Evolutionary conservation across 192 early-diverging fungal genomes (phyloP).

Genomic region (Rhizophagus sp.): DNA sequence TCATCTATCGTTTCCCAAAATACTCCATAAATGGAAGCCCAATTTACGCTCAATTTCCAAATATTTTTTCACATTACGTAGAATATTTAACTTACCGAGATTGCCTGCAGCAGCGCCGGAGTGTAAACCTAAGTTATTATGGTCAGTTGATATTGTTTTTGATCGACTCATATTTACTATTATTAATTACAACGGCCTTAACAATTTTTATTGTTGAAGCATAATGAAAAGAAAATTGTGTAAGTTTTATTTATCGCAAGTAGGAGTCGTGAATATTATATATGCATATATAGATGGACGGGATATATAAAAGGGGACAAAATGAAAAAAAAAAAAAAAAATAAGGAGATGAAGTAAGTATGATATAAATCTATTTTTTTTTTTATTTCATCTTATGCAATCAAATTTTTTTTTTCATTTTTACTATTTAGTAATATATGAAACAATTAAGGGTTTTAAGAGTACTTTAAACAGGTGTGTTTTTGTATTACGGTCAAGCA

Average conservation of each 20-base stretch:
- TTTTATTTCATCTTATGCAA: not conserved
- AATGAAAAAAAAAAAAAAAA: no score
- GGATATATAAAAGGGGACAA: not conserved
- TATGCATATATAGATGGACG: no score
- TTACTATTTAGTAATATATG: not conserved
- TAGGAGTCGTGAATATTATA: no score
- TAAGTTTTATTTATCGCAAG: no score
- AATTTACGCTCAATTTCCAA: no score
- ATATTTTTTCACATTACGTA: not conserved
- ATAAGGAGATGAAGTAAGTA: not conserved
- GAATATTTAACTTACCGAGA: constrained; percentile 41
- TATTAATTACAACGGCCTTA: not conserved
- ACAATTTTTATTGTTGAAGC: not conserved
- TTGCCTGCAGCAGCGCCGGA: constrained; percentile 56
- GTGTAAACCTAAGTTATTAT: constrained; percentile 44
- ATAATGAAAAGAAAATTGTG: not conserved
- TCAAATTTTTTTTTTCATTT: not conserved
- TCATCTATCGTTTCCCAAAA: no score
- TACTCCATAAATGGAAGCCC: no score
- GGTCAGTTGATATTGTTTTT: not conserved
- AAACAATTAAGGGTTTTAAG: constrained; percentile 1
- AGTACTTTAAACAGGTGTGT: not conserved
- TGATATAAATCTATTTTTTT: not conserved
- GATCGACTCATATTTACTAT: not conserved
- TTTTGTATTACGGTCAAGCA: not conserved